Evolutionary conservation across 2,329 filamentous ascomycete genomes (phyloP), one percentile per base, ranked within the genome.

Genomic region (Fusarium secorum): DNA sequence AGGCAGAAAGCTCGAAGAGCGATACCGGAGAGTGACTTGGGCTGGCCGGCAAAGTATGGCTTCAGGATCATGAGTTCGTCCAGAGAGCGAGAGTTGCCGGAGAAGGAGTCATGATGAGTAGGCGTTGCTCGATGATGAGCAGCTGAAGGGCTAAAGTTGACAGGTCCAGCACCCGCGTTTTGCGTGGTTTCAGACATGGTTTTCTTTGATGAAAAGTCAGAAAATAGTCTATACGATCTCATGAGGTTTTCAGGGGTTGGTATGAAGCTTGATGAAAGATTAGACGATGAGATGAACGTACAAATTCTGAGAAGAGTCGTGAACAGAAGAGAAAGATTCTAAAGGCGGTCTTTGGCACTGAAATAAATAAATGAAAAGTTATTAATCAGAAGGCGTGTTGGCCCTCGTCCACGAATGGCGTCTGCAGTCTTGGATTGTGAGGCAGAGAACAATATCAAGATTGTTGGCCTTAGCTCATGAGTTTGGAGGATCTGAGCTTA

Each of bases 11-110:
- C 84, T 39, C 88, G 85, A 39, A 87, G 70, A 66, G 88, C 87
- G 71, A 90, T 89, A 70, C 88, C 88, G 14, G 86, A 81, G 61
- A 90, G 87, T 26, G 88, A 89, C 74, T 88, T 88, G 41, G 83
- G 78, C 58, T 85, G 83, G 71, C 84, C 83, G 0, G 84, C 83
- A 71, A 82, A 82, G 76, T 79, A 81, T 32, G 79, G 77, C 53
- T 75, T 78, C 33, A 81, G 63, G 30, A 59, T 56, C 41, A 69
- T 60, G 60, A 79, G 77, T 17, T 76, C 79, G 41, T 74, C 77
- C 51, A 74, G 74, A 70, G 59, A 64, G 68, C 54, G 59, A 41
- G 64, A 54, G 30, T 62, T 62, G 22, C 61, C 58, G 15, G 63
- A 63, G 45, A 57, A 74, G 55, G 71, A 60, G 44, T 74, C 70